Evolutionary conservation across 208 protist species (phyloP).

Genomic region (Leishmania mexicana): DNA sequence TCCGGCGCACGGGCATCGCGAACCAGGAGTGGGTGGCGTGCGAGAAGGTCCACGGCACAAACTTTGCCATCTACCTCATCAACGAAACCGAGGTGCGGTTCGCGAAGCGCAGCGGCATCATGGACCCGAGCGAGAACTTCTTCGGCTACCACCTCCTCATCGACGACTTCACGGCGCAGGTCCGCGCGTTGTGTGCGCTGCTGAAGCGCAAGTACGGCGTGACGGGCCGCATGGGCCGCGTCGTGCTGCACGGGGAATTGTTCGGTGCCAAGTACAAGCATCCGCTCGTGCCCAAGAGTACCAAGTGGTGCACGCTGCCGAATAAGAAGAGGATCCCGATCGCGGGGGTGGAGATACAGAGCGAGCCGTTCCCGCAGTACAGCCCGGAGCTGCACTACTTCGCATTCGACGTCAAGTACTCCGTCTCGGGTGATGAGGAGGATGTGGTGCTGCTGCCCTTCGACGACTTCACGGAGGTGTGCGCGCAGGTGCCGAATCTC

Average conservation of each 20-base stretch:
- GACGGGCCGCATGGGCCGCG: conserved; percentile 56
- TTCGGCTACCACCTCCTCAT: conserved; percentile 88
- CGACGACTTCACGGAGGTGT: conserved; percentile 83
- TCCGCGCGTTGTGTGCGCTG: conserved; percentile 65
- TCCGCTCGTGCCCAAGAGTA: conserved; percentile 82
- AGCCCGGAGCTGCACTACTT: conserved; percentile 89
- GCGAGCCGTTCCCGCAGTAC: conserved; percentile 89
- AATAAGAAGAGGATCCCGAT: conserved; percentile 84
- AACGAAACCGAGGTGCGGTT: conserved; percentile 68
- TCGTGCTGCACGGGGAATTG: conserved; percentile 85
- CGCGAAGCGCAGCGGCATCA: conserved; percentile 86
- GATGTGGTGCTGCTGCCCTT: conserved; percentile 78
- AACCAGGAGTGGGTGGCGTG: conserved; percentile 82
- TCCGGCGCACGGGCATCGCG: conserved; percentile 63
- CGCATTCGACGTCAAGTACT: conserved; percentile 89
- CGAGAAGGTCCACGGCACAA: conserved; percentile 90
- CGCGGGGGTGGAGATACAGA: conserved; percentile 78
- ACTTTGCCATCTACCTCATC: conserved; percentile 85
- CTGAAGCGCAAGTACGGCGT: conserved; percentile 78
- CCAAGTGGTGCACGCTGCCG: conserved; percentile 82
- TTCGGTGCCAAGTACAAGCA: conserved; percentile 90
- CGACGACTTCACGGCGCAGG: conserved; percentile 70
- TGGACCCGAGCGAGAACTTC: conserved; percentile 91
- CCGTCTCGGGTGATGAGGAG: conserved; percentile 71
- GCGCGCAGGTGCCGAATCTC: conserved; percentile 66